phyloP scores from a whole-genome alignment of 768 basidiomycete species.

The Pleurotus giganteus region DNA sequence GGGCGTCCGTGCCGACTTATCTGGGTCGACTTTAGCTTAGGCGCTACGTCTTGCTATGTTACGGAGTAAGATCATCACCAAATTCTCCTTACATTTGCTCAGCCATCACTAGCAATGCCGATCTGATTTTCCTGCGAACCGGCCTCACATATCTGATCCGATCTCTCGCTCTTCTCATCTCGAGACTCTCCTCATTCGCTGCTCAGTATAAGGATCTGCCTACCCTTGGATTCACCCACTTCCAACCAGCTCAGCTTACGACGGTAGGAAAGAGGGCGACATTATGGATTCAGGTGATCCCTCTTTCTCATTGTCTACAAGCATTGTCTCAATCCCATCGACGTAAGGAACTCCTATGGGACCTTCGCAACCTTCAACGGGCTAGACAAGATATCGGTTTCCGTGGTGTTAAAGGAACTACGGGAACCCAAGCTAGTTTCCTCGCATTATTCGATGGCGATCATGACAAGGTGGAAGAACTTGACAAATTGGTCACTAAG shows the following conservation, averaged over 20 bases:
- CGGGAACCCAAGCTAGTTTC: slow-evolving; percentile 97
- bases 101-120: slow-evolving; percentile 74
- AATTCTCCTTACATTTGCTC: not conserved
- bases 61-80: slow-evolving; percentile 72
- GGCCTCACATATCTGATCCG: slow-evolving; percentile 82
- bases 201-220: slow-evolving; percentile 84
- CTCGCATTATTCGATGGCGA: slow-evolving; percentile 92
- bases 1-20: no score
- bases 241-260: slow-evolving; percentile 97
- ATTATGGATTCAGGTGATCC: slow-evolving; percentile 88
- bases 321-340: not conserved
- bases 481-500: slow-evolving; percentile 87
- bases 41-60: slow-evolving; percentile 98
- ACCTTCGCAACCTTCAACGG: slow-evolving; percentile 88
- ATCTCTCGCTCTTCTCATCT: slow-evolving; percentile 89
- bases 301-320: not conserved
- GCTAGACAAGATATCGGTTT: slow-evolving; percentile 93
- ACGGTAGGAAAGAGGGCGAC: slow-evolving; percentile 98
- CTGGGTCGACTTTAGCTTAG: slow-evolving; percentile 57
- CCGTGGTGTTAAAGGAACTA: slow-evolving; percentile 99
- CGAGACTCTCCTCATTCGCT: slow-evolving; percentile 83
- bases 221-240: slow-evolving; percentile 97
- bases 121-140: slow-evolving; percentile 92
- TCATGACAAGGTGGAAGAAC: slow-evolving; percentile 86
- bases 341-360: slow-evolving; percentile 87